These are phyloP conservation scores for Ustulina deusta DNA, from an alignment of 2,329 filamentous ascomycete genomes.

Conservation along the genomic window DNA sequence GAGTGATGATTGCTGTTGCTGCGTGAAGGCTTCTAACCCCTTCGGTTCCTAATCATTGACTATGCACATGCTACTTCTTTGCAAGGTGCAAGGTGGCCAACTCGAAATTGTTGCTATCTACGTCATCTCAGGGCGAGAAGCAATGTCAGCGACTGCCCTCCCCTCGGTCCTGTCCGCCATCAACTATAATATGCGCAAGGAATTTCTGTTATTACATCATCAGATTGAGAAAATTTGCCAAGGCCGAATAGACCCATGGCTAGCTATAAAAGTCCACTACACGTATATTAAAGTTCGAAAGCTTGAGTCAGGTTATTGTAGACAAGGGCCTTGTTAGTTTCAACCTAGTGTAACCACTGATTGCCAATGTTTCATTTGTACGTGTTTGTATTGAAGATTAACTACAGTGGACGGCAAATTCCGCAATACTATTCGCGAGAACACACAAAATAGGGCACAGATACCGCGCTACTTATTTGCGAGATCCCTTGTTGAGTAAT, in stretches of 20 bases:
- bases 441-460: not conserved
- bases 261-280: not conserved
- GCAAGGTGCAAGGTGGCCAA: not conserved
- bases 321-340: not conserved
- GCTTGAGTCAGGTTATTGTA: not conserved
- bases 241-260: not conserved
- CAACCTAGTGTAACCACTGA: not conserved
- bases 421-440: conserved; percentile 4
- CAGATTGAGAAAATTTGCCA: not conserved
- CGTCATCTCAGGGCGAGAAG: not conserved
- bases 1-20: not conserved
- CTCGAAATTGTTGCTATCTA: not conserved
- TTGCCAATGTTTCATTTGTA: not conserved
- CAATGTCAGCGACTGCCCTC: not conserved
- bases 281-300: not conserved
- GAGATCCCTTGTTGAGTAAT: not conserved
- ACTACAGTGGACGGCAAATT: conserved; percentile 13
- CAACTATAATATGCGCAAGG: not conserved
- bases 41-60: not conserved
- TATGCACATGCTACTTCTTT: not conserved
- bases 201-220: not conserved
- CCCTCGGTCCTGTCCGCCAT: not conserved
- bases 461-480: not conserved
- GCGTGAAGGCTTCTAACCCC: not conserved
- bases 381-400: not conserved